Percentiles rank a stretch among this genome's conserved stretches.
These are phyloP conservation scores for Populus hybrid DNA, from an alignment of 441 rosid genomes.

Conservation along the genomic window DNA sequence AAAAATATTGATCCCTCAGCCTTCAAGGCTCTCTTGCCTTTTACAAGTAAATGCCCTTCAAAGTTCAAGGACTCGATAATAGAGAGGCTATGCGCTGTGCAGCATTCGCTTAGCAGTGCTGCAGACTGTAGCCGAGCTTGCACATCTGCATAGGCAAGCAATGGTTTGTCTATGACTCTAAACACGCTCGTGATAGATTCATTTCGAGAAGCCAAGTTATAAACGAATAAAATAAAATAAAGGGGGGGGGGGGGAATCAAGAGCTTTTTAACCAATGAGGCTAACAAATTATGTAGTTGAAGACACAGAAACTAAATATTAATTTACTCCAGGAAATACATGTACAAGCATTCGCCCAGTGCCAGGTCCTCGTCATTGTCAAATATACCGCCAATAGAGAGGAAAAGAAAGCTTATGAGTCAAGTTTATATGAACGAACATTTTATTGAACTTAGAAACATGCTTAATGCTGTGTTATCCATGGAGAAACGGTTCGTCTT, in stretches of 20 bases:
- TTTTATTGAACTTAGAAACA: not conserved
- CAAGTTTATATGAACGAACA: not conserved
- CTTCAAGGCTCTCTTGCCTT: not conserved
- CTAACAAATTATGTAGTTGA: not conserved
- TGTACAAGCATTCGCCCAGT: not conserved
- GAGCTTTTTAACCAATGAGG: not conserved
- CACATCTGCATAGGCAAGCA: not conserved
- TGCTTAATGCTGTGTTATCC: not conserved
- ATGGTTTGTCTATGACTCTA: not conserved
- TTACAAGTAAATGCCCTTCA: too few species aligned
- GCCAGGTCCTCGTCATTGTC: not conserved
- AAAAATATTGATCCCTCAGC: not conserved
- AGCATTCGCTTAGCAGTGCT: not conserved
- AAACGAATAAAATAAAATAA: too few species aligned
- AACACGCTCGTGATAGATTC: not conserved
- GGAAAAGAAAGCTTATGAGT: not conserved
- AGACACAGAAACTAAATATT: not conserved
- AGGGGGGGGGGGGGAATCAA: not conserved
- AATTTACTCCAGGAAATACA: not conserved
- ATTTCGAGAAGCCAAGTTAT: too few species aligned
- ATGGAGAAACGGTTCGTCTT: constrained; percentile 6
- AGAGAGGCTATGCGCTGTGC: not conserved
- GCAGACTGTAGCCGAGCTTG: not conserved
- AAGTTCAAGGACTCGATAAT: not conserved
- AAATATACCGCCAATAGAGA: not conserved